Evolutionary conservation across 2,329 filamentous ascomycete genomes (phyloP).

Genomic region (Nakataea oryzae): DNA sequence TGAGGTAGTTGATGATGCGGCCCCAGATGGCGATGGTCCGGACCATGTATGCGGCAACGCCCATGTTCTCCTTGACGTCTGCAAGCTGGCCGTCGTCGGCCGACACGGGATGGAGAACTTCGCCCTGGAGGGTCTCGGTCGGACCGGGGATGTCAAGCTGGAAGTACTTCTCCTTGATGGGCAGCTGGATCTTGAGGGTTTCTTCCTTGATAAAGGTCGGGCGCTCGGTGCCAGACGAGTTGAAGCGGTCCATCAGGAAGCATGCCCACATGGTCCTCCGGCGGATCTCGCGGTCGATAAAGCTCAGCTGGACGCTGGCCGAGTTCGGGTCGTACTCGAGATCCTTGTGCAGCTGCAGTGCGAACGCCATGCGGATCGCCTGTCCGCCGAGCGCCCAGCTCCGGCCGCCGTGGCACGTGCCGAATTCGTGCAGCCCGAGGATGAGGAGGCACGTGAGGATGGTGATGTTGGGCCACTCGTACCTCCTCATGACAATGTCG

Average conservation of each 20-base stretch:
- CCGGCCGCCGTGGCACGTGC: constrained; percentile 88
- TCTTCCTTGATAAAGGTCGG: constrained; percentile 88
- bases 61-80: constrained; percentile 76
- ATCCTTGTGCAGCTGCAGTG: constrained; percentile 85
- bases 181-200: constrained; percentile 78
- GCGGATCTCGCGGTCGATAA: constrained; percentile 87
- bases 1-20: constrained; percentile 78
- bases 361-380: constrained; percentile 94
- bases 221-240: constrained; percentile 86
- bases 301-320: constrained; percentile 64
- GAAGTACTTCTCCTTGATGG: constrained; percentile 83
- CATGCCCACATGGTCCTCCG: constrained; percentile 97
- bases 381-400: constrained; percentile 95
- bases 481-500: constrained; percentile 75
- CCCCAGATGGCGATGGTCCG: constrained; percentile 83
- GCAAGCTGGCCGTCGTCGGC: constrained; percentile 53
- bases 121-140: constrained; percentile 73
- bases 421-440: constrained; percentile 87
- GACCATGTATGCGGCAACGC: constrained; percentile 84
- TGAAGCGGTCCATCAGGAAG: constrained; percentile 95
- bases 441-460: constrained; percentile 85
- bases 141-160: constrained; percentile 82
- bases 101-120: constrained; percentile 50
- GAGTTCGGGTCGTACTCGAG: constrained; percentile 69
- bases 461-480: constrained; percentile 93